These are phyloP conservation scores for Tilletia caries DNA, from an alignment of 1,284 basidiomycete species.

Conservation along the genomic window DNA sequence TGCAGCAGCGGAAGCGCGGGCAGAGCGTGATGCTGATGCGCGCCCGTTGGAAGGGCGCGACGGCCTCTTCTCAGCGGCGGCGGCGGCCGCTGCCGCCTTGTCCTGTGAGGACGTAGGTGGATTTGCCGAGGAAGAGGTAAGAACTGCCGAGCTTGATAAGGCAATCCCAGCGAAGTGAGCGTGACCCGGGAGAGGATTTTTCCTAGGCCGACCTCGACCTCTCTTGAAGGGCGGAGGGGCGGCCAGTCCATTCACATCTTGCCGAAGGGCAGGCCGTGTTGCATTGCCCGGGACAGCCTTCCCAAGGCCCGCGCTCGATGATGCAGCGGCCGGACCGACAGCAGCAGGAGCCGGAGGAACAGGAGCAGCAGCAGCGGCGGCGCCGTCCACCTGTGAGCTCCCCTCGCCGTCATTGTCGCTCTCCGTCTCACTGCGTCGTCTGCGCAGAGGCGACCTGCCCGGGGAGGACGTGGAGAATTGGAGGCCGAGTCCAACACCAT, in stretches of 20 bases:
- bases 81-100: not conserved
- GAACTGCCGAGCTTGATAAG: not conserved
- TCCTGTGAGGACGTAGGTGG: no score
- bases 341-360: not conserved
- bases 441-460: not conserved
- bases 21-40: not conserved
- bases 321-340: no score
- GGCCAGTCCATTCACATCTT: not conserved
- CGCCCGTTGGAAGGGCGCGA: not conserved
- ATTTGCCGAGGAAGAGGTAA: no score
- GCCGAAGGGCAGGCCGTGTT: no score
- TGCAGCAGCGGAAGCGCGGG: not conserved
- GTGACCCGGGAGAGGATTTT: not conserved
- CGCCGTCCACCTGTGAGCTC: not conserved
- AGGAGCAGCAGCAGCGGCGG: not conserved
- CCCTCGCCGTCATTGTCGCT: not conserved
- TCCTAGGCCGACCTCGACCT: not conserved
- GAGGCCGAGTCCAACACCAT: not conserved
- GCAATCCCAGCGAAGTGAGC: not conserved
- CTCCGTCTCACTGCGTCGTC: constrained; percentile 5
- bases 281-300: no score
- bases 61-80: not conserved
- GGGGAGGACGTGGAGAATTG: not conserved
- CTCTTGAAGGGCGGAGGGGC: not conserved
- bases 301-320: no score